Evolutionary conservation across 345 rosid species (phyloP).

Genomic region (Salix udensis): DNA sequence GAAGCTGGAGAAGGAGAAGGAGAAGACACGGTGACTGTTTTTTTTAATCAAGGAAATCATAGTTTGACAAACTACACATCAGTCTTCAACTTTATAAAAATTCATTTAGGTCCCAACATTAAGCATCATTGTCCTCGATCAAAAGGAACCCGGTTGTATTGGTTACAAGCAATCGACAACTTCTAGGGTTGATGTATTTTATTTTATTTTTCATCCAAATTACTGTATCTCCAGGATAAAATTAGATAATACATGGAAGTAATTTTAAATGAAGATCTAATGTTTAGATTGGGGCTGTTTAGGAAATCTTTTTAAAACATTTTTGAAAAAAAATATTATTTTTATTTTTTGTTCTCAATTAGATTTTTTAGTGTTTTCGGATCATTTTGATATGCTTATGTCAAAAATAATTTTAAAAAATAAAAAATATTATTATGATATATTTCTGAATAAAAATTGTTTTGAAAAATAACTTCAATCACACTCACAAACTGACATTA

Average conservation of each 20-base stretch:
- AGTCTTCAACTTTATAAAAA: neutral
- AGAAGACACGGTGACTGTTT: neutral
- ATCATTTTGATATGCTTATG: too few relatives aligned
- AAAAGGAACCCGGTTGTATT: neutral
- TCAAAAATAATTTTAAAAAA: too few relatives aligned
- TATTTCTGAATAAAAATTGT: too few relatives aligned
- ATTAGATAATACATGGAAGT: neutral
- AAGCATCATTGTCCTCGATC: neutral
- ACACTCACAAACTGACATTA: too few relatives aligned
- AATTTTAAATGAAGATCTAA: too few relatives aligned
- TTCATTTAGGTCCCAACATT: neutral
- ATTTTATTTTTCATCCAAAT: neutral
- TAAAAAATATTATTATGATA: too few relatives aligned
- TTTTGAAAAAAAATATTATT: too few relatives aligned
- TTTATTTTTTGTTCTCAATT: too few relatives aligned
- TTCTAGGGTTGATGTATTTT: neutral
- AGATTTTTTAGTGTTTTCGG: too few relatives aligned
- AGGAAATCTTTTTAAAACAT: too few relatives aligned
- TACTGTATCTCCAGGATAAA: neutral
- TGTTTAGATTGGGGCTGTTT: neutral
- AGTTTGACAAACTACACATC: neutral
- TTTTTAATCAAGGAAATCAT: too few relatives aligned
- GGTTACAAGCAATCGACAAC: neutral
- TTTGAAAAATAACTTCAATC: too few relatives aligned
- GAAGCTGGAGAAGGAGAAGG: neutral